These are phyloP conservation scores for Penicillium sp. DNA, from an alignment of 2,329 filamentous ascomycete genomes.

Conservation along the genomic window DNA sequence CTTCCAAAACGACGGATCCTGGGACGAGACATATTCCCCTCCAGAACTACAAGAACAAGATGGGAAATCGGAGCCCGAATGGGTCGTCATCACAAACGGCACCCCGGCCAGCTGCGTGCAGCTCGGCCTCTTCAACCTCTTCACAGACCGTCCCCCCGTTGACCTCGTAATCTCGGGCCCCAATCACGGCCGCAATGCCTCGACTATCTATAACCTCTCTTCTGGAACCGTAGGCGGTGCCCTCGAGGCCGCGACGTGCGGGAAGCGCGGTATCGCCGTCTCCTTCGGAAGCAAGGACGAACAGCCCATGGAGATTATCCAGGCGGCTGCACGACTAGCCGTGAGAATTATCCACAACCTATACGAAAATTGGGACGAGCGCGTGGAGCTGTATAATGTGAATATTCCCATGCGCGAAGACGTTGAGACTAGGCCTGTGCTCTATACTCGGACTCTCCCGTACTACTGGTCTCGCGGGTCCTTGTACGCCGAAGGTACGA, in stretches of 20 bases:
- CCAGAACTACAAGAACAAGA: slow-evolving; percentile 53
- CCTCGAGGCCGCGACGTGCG: slow-evolving; percentile 73
- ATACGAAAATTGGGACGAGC: slow-evolving; percentile 69
- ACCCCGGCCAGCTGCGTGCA: slow-evolving; percentile 78
- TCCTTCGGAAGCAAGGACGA: slow-evolving; percentile 82
- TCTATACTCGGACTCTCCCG: slow-evolving; percentile 80
- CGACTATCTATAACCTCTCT: slow-evolving; percentile 75
- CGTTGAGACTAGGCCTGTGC: slow-evolving; percentile 69
- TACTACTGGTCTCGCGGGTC: slow-evolving; percentile 81
- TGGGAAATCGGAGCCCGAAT: slow-evolving; percentile 52
- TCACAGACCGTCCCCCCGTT: slow-evolving; percentile 67
- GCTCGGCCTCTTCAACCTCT: slow-evolving; percentile 77
- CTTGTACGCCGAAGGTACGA: slow-evolving; percentile 75
- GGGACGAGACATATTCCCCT: slow-evolving; percentile 44
- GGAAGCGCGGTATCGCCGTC: slow-evolving; percentile 72
- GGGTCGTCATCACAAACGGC: slow-evolving; percentile 73
- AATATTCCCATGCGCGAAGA: slow-evolving; percentile 82
- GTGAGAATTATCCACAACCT: slow-evolving; percentile 78
- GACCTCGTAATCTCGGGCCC: slow-evolving; percentile 78
- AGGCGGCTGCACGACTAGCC: slow-evolving; percentile 71
- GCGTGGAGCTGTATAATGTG: slow-evolving; percentile 80
- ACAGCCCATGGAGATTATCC: slow-evolving; percentile 76
- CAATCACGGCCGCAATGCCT: slow-evolving; percentile 80
- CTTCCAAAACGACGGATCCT: slow-evolving; percentile 58
- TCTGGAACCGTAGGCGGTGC: slow-evolving; percentile 78